phyloP scores from a whole-genome alignment of 2,329 filamentous ascomycete species.

The Chaetomium globosum region DNA sequence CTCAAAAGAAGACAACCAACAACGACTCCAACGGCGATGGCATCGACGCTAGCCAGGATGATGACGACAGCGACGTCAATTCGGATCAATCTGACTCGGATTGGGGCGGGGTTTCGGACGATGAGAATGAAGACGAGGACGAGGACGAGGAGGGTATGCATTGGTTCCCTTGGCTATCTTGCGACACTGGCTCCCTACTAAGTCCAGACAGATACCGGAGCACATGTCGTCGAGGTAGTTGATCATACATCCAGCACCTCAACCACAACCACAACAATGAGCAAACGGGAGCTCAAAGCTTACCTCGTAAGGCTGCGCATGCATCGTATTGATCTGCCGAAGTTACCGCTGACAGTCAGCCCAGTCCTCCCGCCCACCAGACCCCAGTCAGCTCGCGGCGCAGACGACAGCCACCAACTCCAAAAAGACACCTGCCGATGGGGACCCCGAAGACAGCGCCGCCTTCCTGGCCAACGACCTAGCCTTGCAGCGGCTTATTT shows the following conservation, averaged over 20 bases:
- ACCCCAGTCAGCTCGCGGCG: conserved; percentile 34
- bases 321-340: conserved; percentile 13
- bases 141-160: conserved; percentile 30
- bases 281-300: conserved; percentile 71
- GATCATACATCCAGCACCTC: conserved; percentile 55
- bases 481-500: conserved; percentile 83
- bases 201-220: conserved; percentile 27
- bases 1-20: conserved; percentile 40
- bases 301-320: conserved; percentile 65
- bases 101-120: conserved; percentile 27
- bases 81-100: conserved; percentile 16
- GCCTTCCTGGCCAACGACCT: conserved; percentile 87
- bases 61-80: conserved; percentile 33
- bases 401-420: conserved; percentile 33
- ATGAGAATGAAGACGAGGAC: conserved; percentile 40
- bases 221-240: conserved; percentile 59
- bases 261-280: conserved; percentile 49
- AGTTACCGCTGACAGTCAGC: conserved; percentile 31
- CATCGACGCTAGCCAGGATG: conserved; percentile 24
- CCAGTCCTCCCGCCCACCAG: conserved; percentile 55
- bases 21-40: conserved; percentile 36
- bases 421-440: conserved; percentile 38
- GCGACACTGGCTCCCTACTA: not conserved
- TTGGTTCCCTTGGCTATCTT: not conserved
- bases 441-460: conserved; percentile 59